Evolutionary conservation across 192 early-diverging fungal genomes (phyloP).

Genomic region (Coemansia sp.): DNA sequence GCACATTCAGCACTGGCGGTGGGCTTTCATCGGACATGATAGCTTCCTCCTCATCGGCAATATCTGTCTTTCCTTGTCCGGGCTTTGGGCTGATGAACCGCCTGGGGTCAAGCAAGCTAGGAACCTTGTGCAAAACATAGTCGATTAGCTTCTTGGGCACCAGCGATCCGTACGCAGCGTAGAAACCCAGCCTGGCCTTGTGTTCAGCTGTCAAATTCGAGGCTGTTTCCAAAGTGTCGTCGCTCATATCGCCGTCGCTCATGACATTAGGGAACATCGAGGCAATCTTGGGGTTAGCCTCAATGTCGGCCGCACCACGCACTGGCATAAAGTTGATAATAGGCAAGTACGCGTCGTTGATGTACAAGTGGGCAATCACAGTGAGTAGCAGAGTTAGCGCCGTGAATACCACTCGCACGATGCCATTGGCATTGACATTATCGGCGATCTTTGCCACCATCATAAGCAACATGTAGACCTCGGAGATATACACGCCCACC

Average conservation of each 20-base stretch:
- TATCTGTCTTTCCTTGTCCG: neutral
- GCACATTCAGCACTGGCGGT: neutral
- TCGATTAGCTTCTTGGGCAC: constrained; percentile 39
- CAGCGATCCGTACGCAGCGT: constrained; percentile 46
- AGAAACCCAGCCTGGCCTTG: constrained; percentile 29
- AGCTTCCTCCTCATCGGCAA: constrained; percentile 12
- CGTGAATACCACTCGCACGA: constrained; percentile 49
- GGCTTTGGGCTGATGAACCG: neutral
- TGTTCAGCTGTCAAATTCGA: constrained; percentile 22
- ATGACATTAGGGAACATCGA: constrained; percentile 37
- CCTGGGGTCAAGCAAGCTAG: constrained; percentile 28
- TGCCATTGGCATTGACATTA: constrained; percentile 46
- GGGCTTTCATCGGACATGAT: constrained; percentile 3
- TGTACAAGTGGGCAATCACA: constrained; percentile 57
- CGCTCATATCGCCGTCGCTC: constrained; percentile 17
- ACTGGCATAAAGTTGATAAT: constrained; percentile 62
- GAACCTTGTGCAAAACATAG: constrained; percentile 35
- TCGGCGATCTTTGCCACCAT: constrained; percentile 59
- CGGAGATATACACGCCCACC: constrained; percentile 74
- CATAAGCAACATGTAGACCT: constrained; percentile 79
- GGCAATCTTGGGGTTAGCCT: constrained; percentile 42
- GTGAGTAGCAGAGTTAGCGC: constrained; percentile 59
- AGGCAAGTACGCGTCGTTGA: constrained; percentile 63
- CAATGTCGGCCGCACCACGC: constrained; percentile 44
- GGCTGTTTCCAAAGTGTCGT: constrained; percentile 14